Percentiles rank a stretch among this genome's conserved stretches.
Evolutionary conservation across 1,139 yeast genomes (phyloP).

Genomic region (Lodderomyces parapsilosis): DNA sequence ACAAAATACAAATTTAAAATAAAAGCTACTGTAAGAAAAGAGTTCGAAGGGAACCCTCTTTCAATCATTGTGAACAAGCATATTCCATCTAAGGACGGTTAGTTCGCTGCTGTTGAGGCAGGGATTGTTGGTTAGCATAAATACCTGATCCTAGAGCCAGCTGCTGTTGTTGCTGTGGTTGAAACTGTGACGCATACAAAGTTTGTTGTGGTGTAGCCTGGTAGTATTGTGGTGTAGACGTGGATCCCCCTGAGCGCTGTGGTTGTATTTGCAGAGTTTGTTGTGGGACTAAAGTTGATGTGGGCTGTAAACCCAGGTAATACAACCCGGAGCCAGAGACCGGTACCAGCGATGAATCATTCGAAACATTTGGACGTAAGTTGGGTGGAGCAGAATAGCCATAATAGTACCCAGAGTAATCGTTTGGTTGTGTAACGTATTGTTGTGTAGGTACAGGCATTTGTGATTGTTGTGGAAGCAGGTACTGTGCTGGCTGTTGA

Average conservation of each 20-base stretch:
- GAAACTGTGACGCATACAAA: conserved; percentile 4
- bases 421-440: conserved; percentile 7
- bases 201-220: conserved; percentile 3
- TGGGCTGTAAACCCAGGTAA: conserved; percentile 9
- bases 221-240: conserved; percentile 3
- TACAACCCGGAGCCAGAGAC: conserved; percentile 6
- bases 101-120: conserved; percentile 7
- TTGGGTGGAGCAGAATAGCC: conserved; percentile 15
- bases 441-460: conserved; percentile 10
- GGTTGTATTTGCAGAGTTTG: conserved; percentile 3
- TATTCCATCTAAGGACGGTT: too few relatives aligned
- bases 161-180: conserved; percentile 8
- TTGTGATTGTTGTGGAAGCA: conserved; percentile 5
- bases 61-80: too few relatives aligned
- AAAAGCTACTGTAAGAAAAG: neutral
- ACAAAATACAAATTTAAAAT: too few relatives aligned
- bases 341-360: conserved; percentile 4
- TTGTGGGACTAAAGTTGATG: conserved; percentile 1
- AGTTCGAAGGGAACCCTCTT: too few relatives aligned
- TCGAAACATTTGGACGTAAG: conserved; percentile 10
- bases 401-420: conserved; percentile 18
- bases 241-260: conserved; percentile 4
- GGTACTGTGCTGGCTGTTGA: conserved; percentile 5
- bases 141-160: neutral
- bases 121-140: conserved; percentile 4